phyloP scores from a whole-genome alignment of 1,284 basidiomycete genomes.

The Cerrena zonata region DNA sequence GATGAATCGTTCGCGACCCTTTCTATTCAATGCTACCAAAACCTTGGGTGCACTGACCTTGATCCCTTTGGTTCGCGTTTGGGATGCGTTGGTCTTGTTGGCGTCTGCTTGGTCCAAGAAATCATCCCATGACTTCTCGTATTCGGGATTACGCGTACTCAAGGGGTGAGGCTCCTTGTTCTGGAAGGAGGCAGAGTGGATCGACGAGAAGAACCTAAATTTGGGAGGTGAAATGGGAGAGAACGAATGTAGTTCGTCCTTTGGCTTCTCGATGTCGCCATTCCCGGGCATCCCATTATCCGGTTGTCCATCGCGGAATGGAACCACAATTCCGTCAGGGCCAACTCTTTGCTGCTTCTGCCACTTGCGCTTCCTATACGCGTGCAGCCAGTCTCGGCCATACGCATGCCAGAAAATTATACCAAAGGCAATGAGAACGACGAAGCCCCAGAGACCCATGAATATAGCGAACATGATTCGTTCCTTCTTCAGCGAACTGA shows the following conservation, averaged over 20 bases:
- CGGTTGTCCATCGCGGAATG: slow-evolving; percentile 27
- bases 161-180: slow-evolving; percentile 28
- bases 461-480: slow-evolving; percentile 78
- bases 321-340: slow-evolving; percentile 39
- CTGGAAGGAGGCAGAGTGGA: slow-evolving; percentile 28
- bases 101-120: slow-evolving; percentile 37
- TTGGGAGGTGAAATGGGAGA: slow-evolving; percentile 44
- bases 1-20: slow-evolving; percentile 23
- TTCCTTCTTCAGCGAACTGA: slow-evolving; percentile 70
- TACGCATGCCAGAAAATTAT: slow-evolving; percentile 67
- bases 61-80: slow-evolving; percentile 11
- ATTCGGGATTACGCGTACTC: slow-evolving; percentile 28
- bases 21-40: slow-evolving; percentile 41
- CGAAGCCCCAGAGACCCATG: slow-evolving; percentile 72
- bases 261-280: slow-evolving; percentile 25
- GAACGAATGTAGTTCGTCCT: slow-evolving; percentile 36
- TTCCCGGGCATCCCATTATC: slow-evolving; percentile 5
- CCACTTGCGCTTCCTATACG: slow-evolving; percentile 44
- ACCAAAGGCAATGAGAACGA: slow-evolving; percentile 65
- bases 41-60: slow-evolving; percentile 36
- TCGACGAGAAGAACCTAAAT: slow-evolving; percentile 36
- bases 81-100: slow-evolving; percentile 10
- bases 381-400: slow-evolving; percentile 42
- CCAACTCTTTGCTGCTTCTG: slow-evolving; percentile 45
- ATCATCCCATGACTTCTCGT: slow-evolving; percentile 46